phyloP scores from a whole-genome alignment of 768 basidiomycete genomes.

The Suillus sp. region DNA sequence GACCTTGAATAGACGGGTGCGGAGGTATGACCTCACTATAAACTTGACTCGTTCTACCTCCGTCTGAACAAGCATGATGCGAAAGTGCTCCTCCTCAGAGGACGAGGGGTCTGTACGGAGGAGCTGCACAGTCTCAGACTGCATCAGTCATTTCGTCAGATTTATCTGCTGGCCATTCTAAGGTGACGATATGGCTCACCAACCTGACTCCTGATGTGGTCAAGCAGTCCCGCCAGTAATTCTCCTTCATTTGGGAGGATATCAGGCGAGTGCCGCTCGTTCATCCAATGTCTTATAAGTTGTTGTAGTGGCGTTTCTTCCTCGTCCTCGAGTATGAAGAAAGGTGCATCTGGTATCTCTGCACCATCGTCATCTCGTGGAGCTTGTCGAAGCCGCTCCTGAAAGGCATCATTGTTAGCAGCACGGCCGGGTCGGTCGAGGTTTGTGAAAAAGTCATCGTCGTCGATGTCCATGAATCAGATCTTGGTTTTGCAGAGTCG shows the following conservation, averaged over 20 bases:
- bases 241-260: conserved; percentile 74
- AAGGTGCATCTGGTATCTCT: conserved; percentile 32
- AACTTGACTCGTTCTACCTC: conserved; percentile 95
- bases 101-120: conserved; percentile 80
- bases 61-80: conserved; percentile 91
- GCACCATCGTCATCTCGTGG: conserved; percentile 33
- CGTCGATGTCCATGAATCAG: conserved; percentile 26
- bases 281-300: conserved; percentile 82
- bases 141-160: conserved; percentile 14
- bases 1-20: conserved; percentile 86
- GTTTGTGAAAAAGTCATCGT: conserved; percentile 31
- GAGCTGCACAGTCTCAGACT: conserved; percentile 80
- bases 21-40: conserved; percentile 84
- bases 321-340: conserved; percentile 36
- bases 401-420: conserved; percentile 23
- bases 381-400: conserved; percentile 41
- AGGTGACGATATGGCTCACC: conserved; percentile 24
- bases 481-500: conserved; percentile 1
- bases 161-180: neutral
- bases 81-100: conserved; percentile 90
- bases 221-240: conserved; percentile 63
- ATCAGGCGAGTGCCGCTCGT: conserved; percentile 82
- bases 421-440: conserved; percentile 21
- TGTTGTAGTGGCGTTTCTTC: conserved; percentile 64
- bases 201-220: conserved; percentile 85